Evolutionary conservation across 2,329 filamentous ascomycete species (phyloP), one percentile per base, ranked within the genome.

Genomic region (Trematosphaeria pertusa): DNA sequence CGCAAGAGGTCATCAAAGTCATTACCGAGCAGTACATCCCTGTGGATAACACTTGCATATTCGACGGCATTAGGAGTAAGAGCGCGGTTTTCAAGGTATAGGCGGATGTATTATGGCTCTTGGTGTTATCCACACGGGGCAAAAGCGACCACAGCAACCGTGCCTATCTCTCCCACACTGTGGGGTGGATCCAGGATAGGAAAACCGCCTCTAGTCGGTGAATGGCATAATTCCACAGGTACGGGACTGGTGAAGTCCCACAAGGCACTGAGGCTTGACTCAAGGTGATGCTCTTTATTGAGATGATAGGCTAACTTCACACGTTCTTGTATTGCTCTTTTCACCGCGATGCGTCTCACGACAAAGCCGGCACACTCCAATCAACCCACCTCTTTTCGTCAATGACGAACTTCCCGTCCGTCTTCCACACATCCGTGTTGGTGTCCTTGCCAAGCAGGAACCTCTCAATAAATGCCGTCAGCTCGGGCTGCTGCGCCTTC

Each of bases 1-100:
- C 93, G n/a, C 95, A 99, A 73, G 94, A 99, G 75, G 84, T 93
- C 53, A 95, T 99, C 75, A 99, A 99, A 69, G 81, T 85, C 71
- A 83, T 93, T 34, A 87, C 84, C n/a, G 78, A 81, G 61, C 84
- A 87, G 70, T 87, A 87, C 62, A 75, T 85, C 9, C 84, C 84
- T 1, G 74, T 86, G 7, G 82, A 86, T 65, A 85, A 86, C 50
- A 83, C 80, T 0, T 85, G 82, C 59, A 66, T 86, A 18, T 86
- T 85, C 56, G 83, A 87, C 61, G 84, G 84, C 1, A 76, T 86
- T 2, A 74, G 67, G 53, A 84, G 82, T 63, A 80, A 78, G 61
- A 81, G 72, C 36, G 75, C 73, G 31, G 81, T 83, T 56, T 74
- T 82, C 54, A 75, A 70, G 44, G 63, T 82, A 12, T 71, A 51